Evolutionary conservation across 2,329 filamentous ascomycete genomes (phyloP), one percentile per base, ranked within the genome.

Genomic region (Xylariales sp.): DNA sequence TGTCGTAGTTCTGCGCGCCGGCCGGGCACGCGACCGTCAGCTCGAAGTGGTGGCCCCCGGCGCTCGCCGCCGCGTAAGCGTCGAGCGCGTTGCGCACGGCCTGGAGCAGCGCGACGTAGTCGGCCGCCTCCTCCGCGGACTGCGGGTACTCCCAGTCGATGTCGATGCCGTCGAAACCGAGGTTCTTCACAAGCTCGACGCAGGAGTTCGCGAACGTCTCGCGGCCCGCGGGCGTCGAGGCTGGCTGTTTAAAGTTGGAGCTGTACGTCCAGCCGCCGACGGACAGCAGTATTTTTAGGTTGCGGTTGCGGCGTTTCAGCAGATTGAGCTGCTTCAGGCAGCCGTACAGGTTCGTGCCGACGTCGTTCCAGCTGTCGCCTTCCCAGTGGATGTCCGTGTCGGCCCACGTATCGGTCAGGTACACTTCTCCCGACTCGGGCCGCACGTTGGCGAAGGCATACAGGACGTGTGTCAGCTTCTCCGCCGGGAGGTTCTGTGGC

Each of bases 231-330:
- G 88, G 83, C 0, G 91, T 93, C 49, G 91, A 91, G 0, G 91
- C 91, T 0, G 93, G 91, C 34, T 81, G 82, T n/a, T 87, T 86
- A 80, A 97, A 97, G 81, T 97, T 96, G 78, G 87, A 83, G 70
- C 91, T 93, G 79, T 97, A 97, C 0, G 94, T 97, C 94, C 94
- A 97, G 58, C 95, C 95, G 69, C 94, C 94, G 69, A 97, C 93
- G 62, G 91, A 94, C 4, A 97, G 86, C 12, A 97, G 85, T 3
- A 96, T 84, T 79, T 97, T 97, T 69, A 97, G 84, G 73, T 94
- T 90, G 55, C 93, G 90, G 79, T 97, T 92, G 69, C 86, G 84
- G 71, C 89, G 88, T 83, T 97, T 97, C 53, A 94, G 86, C 1
- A 97, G 84, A 78, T 92, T 93, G 43, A 97, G 87, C 81, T 97